phyloP scores from a whole-genome alignment of 192 early-diverging fungal species.

The Coemansia asiatica region DNA sequence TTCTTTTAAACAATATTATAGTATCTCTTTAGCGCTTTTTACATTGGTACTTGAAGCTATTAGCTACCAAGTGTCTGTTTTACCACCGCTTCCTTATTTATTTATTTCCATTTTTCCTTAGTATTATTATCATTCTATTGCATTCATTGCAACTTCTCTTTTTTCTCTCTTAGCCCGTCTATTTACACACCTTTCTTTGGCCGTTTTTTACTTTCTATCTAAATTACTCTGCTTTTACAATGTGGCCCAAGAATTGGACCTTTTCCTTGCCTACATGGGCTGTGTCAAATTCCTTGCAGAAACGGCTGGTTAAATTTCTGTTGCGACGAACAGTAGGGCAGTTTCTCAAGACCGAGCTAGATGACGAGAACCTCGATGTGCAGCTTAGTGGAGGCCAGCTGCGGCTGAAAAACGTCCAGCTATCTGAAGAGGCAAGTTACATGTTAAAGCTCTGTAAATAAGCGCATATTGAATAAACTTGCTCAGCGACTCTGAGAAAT shows the following conservation, averaged over 20 bases:
- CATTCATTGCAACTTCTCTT: no score
- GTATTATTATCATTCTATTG: no score
- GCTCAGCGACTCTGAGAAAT: background rate
- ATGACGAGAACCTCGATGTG: conserved; percentile 79
- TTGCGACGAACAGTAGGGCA: conserved; percentile 80
- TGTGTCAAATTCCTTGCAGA: conserved; percentile 74
- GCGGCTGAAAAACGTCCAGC: conserved; percentile 72
- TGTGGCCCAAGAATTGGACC: conserved; percentile 54
- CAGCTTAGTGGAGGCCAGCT: conserved; percentile 77
- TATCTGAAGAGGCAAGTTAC: conserved; percentile 70
- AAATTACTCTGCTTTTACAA: conserved; percentile 1
- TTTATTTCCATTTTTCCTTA: background rate
- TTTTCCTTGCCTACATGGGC: conserved; percentile 55
- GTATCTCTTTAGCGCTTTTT: background rate
- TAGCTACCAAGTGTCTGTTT: no score
- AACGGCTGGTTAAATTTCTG: conserved; percentile 79
- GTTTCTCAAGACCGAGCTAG: conserved; percentile 76
- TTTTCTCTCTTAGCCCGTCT: background rate
- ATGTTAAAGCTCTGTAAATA: background rate
- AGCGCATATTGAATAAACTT: background rate
- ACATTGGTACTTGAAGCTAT: background rate
- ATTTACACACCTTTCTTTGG: background rate
- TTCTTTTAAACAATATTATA: background rate
- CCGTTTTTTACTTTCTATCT: background rate
- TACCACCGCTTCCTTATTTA: background rate